These are phyloP conservation scores for Flaveria bidentis DNA, from an alignment of 129 eudicot species.

Conservation along the genomic window DNA sequence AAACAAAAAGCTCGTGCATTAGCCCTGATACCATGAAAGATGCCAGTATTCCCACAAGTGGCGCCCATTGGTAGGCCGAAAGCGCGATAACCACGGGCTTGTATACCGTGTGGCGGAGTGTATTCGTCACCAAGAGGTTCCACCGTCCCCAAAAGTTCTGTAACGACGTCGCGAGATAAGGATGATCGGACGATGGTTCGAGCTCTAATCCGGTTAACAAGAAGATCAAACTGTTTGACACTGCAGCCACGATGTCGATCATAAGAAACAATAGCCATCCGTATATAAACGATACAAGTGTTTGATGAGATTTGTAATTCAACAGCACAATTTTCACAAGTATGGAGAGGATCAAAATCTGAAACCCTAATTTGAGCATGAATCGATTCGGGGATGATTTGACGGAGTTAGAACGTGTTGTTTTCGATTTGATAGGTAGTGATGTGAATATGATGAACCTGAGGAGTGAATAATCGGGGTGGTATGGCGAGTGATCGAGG, in stretches of 20 bases:
- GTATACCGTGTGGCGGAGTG: conserved; percentile 41
- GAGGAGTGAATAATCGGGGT: conserved; percentile 32
- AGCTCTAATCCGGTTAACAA: conserved; percentile 32
- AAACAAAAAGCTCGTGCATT: conserved; percentile 68
- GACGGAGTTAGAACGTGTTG: neutral
- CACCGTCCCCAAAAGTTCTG: conserved; percentile 55
- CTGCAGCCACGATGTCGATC: conserved; percentile 26
- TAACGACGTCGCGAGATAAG: conserved; percentile 42
- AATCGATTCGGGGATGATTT: neutral
- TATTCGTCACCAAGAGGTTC: conserved; percentile 45
- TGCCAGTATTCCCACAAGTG: conserved; percentile 23
- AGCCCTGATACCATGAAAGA: conserved; percentile 38
- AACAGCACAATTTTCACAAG: neutral
- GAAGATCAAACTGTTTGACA: neutral
- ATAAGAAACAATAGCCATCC: conserved; percentile 21
- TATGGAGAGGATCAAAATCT: neutral
- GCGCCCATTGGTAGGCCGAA: conserved; percentile 9
- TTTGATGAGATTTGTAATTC: conserved; percentile 10
- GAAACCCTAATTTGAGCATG: conserved; percentile 4
- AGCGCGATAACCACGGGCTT: conserved; percentile 18
- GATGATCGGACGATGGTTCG: conserved; percentile 39
- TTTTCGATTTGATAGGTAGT: conserved; percentile 38
- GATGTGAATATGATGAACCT: conserved; percentile 46
- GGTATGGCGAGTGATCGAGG: conserved; percentile 28
- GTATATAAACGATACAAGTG: conserved; percentile 12